Conservation (phyloP, 225 moss, liverwort and hornwort species). For the Physcomitrium patens region DNA sequence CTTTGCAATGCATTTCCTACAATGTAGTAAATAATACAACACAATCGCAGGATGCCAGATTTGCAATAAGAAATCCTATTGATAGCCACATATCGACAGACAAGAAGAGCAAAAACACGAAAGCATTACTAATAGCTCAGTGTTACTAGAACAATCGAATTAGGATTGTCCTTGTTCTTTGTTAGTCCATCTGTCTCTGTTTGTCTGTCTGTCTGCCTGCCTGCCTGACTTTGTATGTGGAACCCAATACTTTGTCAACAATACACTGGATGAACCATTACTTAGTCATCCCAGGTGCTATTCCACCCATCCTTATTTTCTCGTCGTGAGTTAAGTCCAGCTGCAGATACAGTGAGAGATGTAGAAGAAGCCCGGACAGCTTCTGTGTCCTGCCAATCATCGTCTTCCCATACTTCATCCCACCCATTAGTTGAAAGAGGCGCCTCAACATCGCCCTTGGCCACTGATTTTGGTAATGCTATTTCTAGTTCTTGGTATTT, state of each 20-base stretch:
- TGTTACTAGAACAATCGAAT: neutral
- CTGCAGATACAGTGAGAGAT: constrained; percentile 38
- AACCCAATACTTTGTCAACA: neutral
- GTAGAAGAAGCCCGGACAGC: constrained; percentile 43
- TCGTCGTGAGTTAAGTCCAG: constrained; percentile 46
- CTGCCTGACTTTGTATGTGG: neutral
- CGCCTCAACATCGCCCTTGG: constrained; percentile 29
- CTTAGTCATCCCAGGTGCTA: constrained; percentile 44
- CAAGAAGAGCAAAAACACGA: neutral
- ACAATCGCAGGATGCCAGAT: neutral
- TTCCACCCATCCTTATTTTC: constrained; percentile 62
- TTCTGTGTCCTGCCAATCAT: constrained; percentile 57
- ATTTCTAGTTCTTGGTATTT: constrained; percentile 62
- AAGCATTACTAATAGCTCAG: neutral
- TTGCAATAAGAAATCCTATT: neutral
- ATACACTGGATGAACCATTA: neutral
- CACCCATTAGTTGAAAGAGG: constrained; percentile 42
- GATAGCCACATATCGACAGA: neutral
- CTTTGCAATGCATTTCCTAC: constrained; percentile 11
- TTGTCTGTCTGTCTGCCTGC: no score
- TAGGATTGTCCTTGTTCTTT: neutral
- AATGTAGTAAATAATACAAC: constrained; percentile 21
- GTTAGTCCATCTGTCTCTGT: no score
- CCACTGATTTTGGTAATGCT: constrained; percentile 27
- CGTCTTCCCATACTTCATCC: constrained; percentile 63